Evolutionary conservation across 2,329 filamentous ascomycete species (phyloP).

Genomic region (Aspergillus novoparasiticus): DNA sequence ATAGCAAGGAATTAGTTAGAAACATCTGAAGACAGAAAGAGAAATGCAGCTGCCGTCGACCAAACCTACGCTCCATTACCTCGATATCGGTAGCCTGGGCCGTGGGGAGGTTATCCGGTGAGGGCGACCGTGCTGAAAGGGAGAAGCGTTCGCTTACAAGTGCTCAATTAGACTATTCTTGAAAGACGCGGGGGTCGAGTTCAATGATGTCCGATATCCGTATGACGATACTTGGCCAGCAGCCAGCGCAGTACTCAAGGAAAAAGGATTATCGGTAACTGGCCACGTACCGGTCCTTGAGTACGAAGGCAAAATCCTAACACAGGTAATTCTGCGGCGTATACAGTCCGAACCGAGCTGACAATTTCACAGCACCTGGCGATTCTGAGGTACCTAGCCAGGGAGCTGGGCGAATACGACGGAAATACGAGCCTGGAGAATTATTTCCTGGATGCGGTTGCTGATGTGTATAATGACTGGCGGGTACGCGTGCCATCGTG

Average conservation of each 20-base stretch:
- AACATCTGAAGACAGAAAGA: not conserved
- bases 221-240: constrained; percentile 31
- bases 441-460: constrained; percentile 39
- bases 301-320: constrained; percentile 36
- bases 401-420: constrained; percentile 40
- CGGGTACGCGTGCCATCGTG: constrained; percentile 29
- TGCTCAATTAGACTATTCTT: constrained; percentile 28
- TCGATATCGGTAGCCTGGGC: constrained; percentile 30
- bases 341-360: not conserved
- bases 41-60: constrained; percentile 16
- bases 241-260: constrained; percentile 29
- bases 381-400: constrained; percentile 41
- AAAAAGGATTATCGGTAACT: constrained; percentile 31
- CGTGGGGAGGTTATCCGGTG: constrained; percentile 28
- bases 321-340: constrained; percentile 10
- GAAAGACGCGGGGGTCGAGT: constrained; percentile 31
- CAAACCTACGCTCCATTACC: constrained; percentile 25
- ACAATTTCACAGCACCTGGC: constrained; percentile 23
- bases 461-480: constrained; percentile 46
- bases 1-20: not conserved
- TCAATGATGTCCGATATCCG: constrained; percentile 31
- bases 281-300: constrained; percentile 40
- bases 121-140: not conserved
- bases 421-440: constrained; percentile 42
- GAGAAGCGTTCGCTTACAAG: not conserved